These are phyloP conservation scores for Cystobasidium tubakii DNA, from an alignment of 768 basidiomycete species.

Conservation along the genomic window DNA sequence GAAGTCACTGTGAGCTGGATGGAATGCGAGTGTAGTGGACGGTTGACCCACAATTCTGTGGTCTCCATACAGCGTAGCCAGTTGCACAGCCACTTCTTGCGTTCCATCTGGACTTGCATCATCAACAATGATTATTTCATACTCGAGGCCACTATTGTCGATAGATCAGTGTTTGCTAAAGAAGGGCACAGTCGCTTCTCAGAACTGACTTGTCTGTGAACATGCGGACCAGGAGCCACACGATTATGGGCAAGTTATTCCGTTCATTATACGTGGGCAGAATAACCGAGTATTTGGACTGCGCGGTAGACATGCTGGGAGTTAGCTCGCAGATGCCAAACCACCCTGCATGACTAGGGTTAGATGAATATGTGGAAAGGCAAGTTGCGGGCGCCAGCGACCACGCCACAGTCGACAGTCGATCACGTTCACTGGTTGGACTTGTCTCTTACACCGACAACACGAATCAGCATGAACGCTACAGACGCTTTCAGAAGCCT, in stretches of 20 bases:
- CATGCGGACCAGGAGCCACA: slow-evolving; percentile 73
- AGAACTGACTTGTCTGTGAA: slow-evolving; percentile 67
- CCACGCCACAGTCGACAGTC: neutral
- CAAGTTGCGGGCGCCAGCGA: neutral
- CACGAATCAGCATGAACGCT: neutral
- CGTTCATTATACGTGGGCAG: slow-evolving; percentile 91
- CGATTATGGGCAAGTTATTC: slow-evolving; percentile 78
- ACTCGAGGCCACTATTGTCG: slow-evolving; percentile 60
- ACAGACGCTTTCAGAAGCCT: slow-evolving; percentile 17
- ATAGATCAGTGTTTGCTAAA: neutral
- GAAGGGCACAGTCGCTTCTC: too few relatives aligned
- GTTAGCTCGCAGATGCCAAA: neutral
- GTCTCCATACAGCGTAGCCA: slow-evolving; percentile 72
- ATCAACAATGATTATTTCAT: slow-evolving; percentile 87
- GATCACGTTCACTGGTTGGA: neutral
- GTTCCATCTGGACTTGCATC: slow-evolving; percentile 90
- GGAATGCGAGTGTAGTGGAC: neutral
- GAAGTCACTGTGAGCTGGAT: neutral
- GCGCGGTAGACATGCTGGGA: neutral
- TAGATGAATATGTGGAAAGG: neutral
- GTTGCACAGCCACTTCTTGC: slow-evolving; percentile 74
- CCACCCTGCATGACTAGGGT: neutral
- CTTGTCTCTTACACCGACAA: neutral
- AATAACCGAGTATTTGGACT: slow-evolving; percentile 56
- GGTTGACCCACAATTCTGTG: slow-evolving; percentile 64